These are phyloP conservation scores for Pelargonium fulgidum DNA, from an alignment of 441 rosid genomes.

Conservation along the genomic window DNA sequence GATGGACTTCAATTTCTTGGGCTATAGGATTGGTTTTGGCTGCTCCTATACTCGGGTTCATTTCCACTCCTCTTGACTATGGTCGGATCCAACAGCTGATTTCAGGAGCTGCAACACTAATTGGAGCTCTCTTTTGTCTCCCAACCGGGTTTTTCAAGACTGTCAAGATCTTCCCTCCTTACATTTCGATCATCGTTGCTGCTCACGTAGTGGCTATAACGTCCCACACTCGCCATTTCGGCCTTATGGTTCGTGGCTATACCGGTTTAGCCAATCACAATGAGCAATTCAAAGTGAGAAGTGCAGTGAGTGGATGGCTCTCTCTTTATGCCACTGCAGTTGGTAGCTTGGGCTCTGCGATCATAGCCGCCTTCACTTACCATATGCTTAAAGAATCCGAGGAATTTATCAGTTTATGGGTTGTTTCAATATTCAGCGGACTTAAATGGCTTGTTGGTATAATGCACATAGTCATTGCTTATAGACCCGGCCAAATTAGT, in stretches of 20 bases:
- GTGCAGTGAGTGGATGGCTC: conserved; percentile 43
- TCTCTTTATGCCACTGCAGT: conserved; percentile 42
- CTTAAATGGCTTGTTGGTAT: conserved; percentile 46
- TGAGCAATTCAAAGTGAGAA: conserved; percentile 29
- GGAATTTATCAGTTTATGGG: conserved; percentile 38
- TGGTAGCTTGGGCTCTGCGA: conserved; percentile 46
- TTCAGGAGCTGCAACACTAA: conserved; percentile 39
- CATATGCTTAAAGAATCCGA: conserved; percentile 41
- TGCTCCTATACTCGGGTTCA: conserved; percentile 27
- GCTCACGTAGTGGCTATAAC: conserved; percentile 35
- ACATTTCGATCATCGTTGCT: conserved; percentile 30
- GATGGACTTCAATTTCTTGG: conserved; percentile 62
- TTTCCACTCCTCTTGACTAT: conserved; percentile 41
- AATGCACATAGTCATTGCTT: conserved; percentile 22
- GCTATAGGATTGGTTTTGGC: conserved; percentile 39
- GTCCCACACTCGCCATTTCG: conserved; percentile 52
- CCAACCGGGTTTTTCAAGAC: conserved; percentile 45
- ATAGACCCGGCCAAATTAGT: conserved; percentile 24
- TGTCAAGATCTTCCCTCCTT: conserved; percentile 43
- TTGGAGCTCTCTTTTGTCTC: conserved; percentile 47
- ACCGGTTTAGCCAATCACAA: conserved; percentile 27
- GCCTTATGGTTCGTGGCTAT: conserved; percentile 40
- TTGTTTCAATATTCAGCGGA: conserved; percentile 60
- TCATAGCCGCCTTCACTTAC: conserved; percentile 43
- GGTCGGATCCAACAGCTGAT: conserved; percentile 31